These are phyloP conservation scores for Calonectria multiphialidica DNA, from an alignment of 2,329 filamentous ascomycete species.

Conservation along the genomic window DNA sequence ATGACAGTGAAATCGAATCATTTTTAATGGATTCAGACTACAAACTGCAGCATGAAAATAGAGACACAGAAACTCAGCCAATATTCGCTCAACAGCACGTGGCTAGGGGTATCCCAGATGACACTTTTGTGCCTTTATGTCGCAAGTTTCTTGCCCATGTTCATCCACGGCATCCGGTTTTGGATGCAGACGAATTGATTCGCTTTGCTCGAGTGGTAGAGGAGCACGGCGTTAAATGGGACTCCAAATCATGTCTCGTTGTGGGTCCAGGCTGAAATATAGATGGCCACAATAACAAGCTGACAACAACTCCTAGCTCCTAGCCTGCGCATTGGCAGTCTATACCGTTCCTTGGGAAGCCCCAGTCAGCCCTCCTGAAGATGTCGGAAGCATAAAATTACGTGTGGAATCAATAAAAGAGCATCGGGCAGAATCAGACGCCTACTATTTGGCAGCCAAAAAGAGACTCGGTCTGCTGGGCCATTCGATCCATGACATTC, in stretches of 20 bases:
- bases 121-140: constrained; percentile 23
- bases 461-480: constrained; percentile 25
- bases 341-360: constrained; percentile 19
- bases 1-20: constrained; percentile 17
- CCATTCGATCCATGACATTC: constrained; percentile 21
- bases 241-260: constrained; percentile 29
- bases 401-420: constrained; percentile 9
- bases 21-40: constrained; percentile 27
- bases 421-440: constrained; percentile 2
- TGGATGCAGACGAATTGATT: constrained; percentile 24
- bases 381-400: neutral
- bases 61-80: neutral
- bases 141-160: constrained; percentile 27
- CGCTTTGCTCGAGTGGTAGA: neutral
- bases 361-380: neutral
- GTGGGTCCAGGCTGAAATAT: neutral
- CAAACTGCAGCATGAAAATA: neutral
- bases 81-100: neutral
- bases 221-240: constrained; percentile 26
- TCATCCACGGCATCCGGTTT: constrained; percentile 22
- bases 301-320: neutral
- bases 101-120: constrained; percentile 18
- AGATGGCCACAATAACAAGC: neutral
- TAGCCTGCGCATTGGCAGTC: constrained; percentile 25
- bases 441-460: constrained; percentile 21